Conservation (phyloP, 345 rosid genomes). For the Odontarrhena argentea region DNA sequence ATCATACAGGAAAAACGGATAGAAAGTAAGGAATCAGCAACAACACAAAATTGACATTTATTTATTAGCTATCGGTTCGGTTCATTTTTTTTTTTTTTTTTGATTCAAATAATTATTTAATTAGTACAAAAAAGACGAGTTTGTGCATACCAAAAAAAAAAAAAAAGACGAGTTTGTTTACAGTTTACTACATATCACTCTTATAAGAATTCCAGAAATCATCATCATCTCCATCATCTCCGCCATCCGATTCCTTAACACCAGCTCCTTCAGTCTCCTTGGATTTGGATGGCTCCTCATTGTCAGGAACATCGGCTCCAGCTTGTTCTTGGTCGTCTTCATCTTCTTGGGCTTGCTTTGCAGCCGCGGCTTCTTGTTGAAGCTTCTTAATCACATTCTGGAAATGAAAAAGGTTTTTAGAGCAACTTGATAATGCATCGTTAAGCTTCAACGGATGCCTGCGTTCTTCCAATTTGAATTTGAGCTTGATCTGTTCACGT, state of each 20-base stretch:
- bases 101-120: no score
- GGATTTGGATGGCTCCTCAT: not conserved
- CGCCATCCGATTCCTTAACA: slow-evolving; percentile 31
- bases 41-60: no score
- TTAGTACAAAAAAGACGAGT: no score
- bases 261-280: slow-evolving; percentile 28
- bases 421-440: slow-evolving; percentile 52
- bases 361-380: slow-evolving; percentile 39
- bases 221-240: slow-evolving; percentile 2
- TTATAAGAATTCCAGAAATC: not conserved
- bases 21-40: no score
- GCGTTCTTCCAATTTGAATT: slow-evolving; percentile 70
- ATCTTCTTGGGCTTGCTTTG: slow-evolving; percentile 36
- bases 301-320: slow-evolving; percentile 4
- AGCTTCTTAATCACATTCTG: slow-evolving; percentile 57
- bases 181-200: not conserved
- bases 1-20: not conserved
- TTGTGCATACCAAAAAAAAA: no score
- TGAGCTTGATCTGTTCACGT: slow-evolving; percentile 62
- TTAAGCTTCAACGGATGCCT: slow-evolving; percentile 51
- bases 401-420: slow-evolving; percentile 56
- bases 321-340: not conserved
- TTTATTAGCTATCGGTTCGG: no score
- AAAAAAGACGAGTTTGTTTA: no score
- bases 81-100: no score